These are phyloP conservation scores for Berberis vulgaris DNA, from an alignment of 164 flowering plant species.

Conservation along the genomic window DNA sequence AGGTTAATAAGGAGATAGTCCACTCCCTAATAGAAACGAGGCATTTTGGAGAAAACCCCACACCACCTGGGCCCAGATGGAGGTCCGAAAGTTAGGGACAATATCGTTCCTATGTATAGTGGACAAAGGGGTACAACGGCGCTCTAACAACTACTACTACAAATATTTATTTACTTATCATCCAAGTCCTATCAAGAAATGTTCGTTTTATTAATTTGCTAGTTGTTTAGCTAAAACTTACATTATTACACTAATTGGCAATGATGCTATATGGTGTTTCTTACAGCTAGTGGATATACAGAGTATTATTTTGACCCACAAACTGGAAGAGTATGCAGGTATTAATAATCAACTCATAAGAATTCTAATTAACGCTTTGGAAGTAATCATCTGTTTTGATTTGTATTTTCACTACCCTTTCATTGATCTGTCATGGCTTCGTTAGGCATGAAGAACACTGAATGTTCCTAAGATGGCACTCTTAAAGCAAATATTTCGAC, in stretches of 20 bases:
- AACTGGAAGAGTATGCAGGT: conserved; percentile 91
- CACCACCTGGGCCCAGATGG: no score
- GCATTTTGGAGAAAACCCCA: no score
- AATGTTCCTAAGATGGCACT: conserved; percentile 93
- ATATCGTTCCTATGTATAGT: no score
- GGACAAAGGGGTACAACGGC: no score
- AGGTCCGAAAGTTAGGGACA: no score
- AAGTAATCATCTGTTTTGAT: neutral
- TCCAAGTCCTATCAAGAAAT: no score
- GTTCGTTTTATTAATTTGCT: no score
- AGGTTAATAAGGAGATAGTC: no score
- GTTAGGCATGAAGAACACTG: conserved; percentile 91
- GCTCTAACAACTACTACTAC: no score
- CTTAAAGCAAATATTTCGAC: conserved; percentile 70
- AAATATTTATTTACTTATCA: neutral
- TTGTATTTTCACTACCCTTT: neutral
- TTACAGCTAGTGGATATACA: conserved; percentile 84
- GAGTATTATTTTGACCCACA: conserved; percentile 66
- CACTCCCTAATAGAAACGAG: no score
- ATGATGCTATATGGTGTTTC: neutral
- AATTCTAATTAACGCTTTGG: no score
- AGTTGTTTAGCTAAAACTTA: no score
- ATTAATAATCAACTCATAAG: neutral
- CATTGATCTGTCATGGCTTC: neutral
- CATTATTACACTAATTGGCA: neutral